Percentiles rank a stretch among this genome's conserved stretches.
Conservation (phyloP, 495 filamentous ascomycete species). For the Aspergillus baeticus region DNA sequence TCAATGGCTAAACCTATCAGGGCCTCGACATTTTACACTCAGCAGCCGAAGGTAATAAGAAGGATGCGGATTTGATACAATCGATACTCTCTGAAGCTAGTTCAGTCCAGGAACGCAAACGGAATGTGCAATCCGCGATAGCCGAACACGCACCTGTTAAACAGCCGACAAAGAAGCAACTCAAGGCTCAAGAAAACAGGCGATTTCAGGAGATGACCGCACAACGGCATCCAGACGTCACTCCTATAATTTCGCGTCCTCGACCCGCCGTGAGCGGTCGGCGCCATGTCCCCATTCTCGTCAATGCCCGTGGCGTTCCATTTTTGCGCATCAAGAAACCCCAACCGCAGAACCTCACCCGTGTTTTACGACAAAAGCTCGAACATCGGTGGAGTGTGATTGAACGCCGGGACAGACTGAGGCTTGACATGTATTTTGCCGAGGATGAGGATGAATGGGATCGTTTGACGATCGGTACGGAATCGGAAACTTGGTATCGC, state of each 20-base stretch:
- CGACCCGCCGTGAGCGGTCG: conserved; percentile 47
- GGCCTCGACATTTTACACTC: conserved; percentile 40
- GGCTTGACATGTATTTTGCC: conserved; percentile 40
- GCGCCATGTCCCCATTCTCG: conserved; percentile 59
- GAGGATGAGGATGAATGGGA: conserved; percentile 62
- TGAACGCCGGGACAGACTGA: conserved; percentile 29
- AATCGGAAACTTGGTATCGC: conserved; percentile 26
- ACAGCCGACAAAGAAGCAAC: conserved; percentile 24
- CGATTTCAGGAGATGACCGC: conserved; percentile 29
- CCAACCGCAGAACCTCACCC: conserved; percentile 56
- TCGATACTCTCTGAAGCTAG: conserved; percentile 24
- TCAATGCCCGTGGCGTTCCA: conserved; percentile 58
- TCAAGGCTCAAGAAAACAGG: conserved; percentile 26
- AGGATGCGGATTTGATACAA: conserved; percentile 23
- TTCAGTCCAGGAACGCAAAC: conserved; percentile 18
- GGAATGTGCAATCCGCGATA: conserved; percentile 19
- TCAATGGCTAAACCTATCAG: conserved; percentile 27
- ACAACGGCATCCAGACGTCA: conserved; percentile 37
- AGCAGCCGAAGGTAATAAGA: conserved; percentile 32
- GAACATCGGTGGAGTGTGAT: conserved; percentile 39
- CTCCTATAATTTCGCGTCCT: conserved; percentile 42
- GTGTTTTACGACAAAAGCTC: conserved; percentile 54
- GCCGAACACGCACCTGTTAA: conserved; percentile 10
- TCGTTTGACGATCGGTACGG: conserved; percentile 25
- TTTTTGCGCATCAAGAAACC: conserved; percentile 72